Percentiles rank a stretch among this genome's conserved stretches.
These are phyloP conservation scores for Styphnolobium japonicum DNA, from an alignment of 306 rosid genomes.

Conservation along the genomic window DNA sequence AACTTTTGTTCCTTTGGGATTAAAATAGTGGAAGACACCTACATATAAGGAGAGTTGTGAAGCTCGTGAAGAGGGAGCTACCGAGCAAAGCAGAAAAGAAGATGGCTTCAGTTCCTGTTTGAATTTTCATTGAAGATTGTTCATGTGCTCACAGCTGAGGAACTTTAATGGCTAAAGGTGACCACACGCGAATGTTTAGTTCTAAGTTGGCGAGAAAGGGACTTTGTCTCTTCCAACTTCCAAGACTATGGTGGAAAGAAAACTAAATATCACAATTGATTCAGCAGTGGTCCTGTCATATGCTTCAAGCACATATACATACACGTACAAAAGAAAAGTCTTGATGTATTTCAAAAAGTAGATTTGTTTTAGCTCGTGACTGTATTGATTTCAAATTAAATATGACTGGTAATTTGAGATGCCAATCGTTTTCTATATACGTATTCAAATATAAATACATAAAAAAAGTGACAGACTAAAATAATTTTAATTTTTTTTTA, in stretches of 20 bases:
- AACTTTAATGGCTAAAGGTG: constrained; percentile 36
- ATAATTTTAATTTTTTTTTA: neutral
- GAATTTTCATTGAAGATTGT: constrained; percentile 25
- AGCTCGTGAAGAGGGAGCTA: constrained; percentile 33
- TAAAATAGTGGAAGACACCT: neutral
- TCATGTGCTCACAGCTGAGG: neutral
- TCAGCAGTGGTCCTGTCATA: neutral
- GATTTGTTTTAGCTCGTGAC: constrained; percentile 26
- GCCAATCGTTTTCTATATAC: neutral
- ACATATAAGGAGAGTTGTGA: neutral
- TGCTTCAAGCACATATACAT: neutral
- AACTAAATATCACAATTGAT: neutral
- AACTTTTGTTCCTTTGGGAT: neutral
- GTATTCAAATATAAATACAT: neutral
- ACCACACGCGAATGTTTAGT: constrained; percentile 18
- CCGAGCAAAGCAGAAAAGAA: neutral
- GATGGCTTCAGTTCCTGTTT: neutral
- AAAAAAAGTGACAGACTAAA: neutral
- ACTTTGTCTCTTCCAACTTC: constrained; percentile 28
- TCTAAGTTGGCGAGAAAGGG: constrained; percentile 36
- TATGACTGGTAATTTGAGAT: neutral
- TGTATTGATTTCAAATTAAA: constrained; percentile 21
- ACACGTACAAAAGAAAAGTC: neutral
- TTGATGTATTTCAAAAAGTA: neutral
- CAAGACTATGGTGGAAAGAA: neutral